These are phyloP conservation scores for Fallopia convolvulus DNA, from an alignment of 148 eudicot species.

Conservation along the genomic window DNA sequence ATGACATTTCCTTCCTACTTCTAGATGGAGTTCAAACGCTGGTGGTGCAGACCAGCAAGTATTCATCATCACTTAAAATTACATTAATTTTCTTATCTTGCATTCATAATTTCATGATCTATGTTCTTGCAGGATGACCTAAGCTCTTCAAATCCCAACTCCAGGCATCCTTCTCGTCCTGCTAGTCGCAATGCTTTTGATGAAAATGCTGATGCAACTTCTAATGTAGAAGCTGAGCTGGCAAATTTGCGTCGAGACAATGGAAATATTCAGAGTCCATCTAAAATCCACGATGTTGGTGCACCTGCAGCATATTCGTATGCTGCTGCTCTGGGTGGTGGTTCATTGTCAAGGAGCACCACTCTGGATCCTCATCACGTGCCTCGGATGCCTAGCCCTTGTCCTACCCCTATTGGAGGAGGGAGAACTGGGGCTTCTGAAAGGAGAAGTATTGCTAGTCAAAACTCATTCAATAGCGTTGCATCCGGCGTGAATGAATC, in stretches of 20 bases:
- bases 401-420: conserved; percentile 82
- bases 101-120: not conserved
- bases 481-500: conserved; percentile 41
- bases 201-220: conserved; percentile 36
- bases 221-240: conserved; percentile 60
- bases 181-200: conserved; percentile 83
- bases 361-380: conserved; percentile 89
- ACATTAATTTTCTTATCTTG: not conserved
- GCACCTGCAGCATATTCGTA: conserved; percentile 57
- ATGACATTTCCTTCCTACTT: not conserved
- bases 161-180: conserved; percentile 86
- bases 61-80: not conserved
- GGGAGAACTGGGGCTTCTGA: conserved; percentile 49
- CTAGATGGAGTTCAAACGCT: not conserved
- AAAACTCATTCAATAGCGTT: conserved; percentile 47
- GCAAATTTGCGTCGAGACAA: conserved; percentile 31
- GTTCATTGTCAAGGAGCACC: conserved; percentile 72
- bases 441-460: conserved; percentile 37
- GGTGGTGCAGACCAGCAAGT: not conserved
- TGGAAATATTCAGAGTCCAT: conserved; percentile 17
- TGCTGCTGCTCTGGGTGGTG: conserved; percentile 80
- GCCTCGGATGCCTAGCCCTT: conserved; percentile 85
- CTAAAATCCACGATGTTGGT: conserved; percentile 34
- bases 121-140: conserved; percentile 56
- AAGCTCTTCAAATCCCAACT: conserved; percentile 45